A percentile compares a stretch with the other conserved stretches of the same genome.
Conservation (phyloP, 2,329 filamentous ascomycete species). For the Colletotrichum lindemuthianum region DNA sequence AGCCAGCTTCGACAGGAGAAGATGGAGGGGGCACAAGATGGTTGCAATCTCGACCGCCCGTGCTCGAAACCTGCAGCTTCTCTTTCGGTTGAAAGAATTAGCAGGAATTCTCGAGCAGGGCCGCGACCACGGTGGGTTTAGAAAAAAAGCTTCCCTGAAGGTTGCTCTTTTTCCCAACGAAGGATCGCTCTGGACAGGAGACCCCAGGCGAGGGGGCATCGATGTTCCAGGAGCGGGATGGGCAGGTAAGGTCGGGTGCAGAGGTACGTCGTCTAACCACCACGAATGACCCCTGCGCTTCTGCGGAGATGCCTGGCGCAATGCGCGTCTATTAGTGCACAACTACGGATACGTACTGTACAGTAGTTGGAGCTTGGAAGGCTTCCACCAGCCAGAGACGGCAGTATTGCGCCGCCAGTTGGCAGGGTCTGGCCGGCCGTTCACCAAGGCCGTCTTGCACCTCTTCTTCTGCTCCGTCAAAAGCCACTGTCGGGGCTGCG, state of each 20-base stretch:
- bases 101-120: background rate
- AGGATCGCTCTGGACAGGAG: slow-evolving; percentile 14
- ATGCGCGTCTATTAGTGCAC: slow-evolving; percentile 23
- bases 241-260: background rate
- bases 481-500: no score
- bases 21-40: background rate
- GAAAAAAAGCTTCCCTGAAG: slow-evolving; percentile 6
- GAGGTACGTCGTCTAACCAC: background rate
- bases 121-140: background rate
- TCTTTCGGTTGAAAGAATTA: background rate
- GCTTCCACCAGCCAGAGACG: slow-evolving; percentile 6
- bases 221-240: slow-evolving; percentile 3
- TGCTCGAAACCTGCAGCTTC: background rate
- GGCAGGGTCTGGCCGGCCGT: background rate
- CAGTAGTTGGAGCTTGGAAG: slow-evolving; percentile 27
- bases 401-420: slow-evolving; percentile 24
- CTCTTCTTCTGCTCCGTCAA: no score
- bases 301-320: slow-evolving; percentile 34
- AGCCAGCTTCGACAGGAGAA: no score
- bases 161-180: background rate
- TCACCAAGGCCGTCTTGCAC: no score
- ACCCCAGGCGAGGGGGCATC: slow-evolving; percentile 8
- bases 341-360: no score
- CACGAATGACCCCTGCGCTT: slow-evolving; percentile 5
- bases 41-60: background rate